Percentiles rank a stretch among this genome's conserved stretches.
Conservation (phyloP, 345 rosid genomes). For the Adansonia digitata region DNA sequence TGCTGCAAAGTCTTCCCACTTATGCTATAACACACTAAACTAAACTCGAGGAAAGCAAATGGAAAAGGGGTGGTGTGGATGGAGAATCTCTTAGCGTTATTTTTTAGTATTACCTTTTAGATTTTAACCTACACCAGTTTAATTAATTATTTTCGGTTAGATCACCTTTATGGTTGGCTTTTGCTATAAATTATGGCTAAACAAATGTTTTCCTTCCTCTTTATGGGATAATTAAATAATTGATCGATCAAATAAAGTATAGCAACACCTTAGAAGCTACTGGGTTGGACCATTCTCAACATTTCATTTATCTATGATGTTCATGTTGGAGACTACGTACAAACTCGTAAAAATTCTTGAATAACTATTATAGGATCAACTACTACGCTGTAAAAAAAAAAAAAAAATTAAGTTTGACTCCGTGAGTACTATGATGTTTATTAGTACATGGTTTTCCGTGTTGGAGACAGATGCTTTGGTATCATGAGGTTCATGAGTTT, state of each 20-base stretch:
- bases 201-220: neutral
- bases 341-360: neutral
- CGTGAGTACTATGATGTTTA: neutral
- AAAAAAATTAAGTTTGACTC: neutral
- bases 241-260: neutral
- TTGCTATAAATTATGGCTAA: neutral
- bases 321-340: neutral
- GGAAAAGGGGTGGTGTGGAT: neutral
- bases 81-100: slow-evolving; percentile 4
- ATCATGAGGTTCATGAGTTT: neutral
- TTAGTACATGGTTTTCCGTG: neutral
- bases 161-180: neutral
- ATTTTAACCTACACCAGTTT: slow-evolving; percentile 1
- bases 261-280: neutral
- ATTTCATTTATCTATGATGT: neutral
- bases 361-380: neutral
- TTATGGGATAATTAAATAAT: neutral
- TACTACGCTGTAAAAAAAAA: neutral
- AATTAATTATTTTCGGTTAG: neutral
- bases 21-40: neutral
- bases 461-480: neutral
- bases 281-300: neutral
- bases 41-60: neutral
- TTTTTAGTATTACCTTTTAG: neutral
- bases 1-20: neutral